Evolutionary conservation across 2,329 filamentous ascomycete genomes (phyloP).

Genomic region (Alternaria arborescens): DNA sequence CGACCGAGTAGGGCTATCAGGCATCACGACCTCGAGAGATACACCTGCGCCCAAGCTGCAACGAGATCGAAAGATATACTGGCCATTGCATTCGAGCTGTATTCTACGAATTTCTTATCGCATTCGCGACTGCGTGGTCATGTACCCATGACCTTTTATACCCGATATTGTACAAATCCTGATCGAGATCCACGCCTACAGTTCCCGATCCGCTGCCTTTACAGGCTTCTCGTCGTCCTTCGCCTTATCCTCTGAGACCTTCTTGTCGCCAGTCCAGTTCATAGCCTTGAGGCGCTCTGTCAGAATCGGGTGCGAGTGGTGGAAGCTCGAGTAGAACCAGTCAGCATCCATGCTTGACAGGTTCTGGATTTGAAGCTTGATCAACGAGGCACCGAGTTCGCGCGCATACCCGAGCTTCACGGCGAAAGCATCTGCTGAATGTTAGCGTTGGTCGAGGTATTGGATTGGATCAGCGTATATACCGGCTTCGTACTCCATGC

Average conservation of each 20-base stretch:
- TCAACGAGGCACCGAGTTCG: constrained; percentile 85
- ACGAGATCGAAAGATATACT: not conserved
- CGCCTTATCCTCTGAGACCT: constrained; percentile 59
- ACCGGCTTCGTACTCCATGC: constrained; percentile 95
- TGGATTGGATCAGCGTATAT: constrained; percentile 22
- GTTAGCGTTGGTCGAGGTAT: constrained; percentile 27
- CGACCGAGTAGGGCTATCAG: constrained; percentile 21
- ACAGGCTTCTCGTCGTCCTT: constrained; percentile 67
- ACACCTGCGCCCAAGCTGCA: not conserved
- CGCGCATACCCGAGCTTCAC: constrained; percentile 81
- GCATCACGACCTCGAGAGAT: constrained; percentile 1
- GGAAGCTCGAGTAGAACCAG: constrained; percentile 97
- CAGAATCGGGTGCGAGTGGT: constrained; percentile 97
- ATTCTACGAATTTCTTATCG: constrained; percentile 7
- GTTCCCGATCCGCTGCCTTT: constrained; percentile 78
- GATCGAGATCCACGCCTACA: constrained; percentile 59
- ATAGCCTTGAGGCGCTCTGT: constrained; percentile 91
- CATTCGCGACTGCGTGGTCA: constrained; percentile 3
- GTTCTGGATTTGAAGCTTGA: constrained; percentile 98
- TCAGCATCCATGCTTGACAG: constrained; percentile 98
- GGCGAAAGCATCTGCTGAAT: constrained; percentile 77
- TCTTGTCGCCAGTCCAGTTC: constrained; percentile 78
- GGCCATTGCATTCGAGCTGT: constrained; percentile 9
- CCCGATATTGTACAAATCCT: constrained; percentile 2
- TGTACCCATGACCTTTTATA: constrained; percentile 6